These are phyloP conservation scores for Immersiporthe knoxdaviesiana DNA, from an alignment of 2,329 filamentous ascomycete species.

Conservation along the genomic window DNA sequence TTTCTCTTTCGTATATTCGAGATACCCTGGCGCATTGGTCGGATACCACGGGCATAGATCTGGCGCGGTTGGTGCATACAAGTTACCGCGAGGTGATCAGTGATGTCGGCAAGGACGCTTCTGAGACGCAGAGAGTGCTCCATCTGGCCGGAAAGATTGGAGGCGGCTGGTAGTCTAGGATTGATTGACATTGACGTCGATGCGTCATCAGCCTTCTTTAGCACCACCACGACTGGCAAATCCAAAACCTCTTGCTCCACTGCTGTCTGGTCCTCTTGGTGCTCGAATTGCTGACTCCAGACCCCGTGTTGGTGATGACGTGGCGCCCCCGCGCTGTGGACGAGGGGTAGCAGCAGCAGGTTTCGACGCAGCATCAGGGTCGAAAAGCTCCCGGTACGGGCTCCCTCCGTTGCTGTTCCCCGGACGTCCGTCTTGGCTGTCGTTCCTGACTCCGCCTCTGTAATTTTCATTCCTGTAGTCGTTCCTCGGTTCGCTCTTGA, in stretches of 20 bases:
- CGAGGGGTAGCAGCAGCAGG: conserved; percentile 50
- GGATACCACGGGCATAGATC: conserved; percentile 67
- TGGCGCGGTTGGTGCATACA: conserved; percentile 78
- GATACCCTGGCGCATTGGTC: conserved; percentile 78
- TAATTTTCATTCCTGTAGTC: conserved; percentile 5
- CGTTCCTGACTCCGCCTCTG: conserved; percentile 26
- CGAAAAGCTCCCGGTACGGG: conserved; percentile 68
- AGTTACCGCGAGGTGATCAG: conserved; percentile 92
- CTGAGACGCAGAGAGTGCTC: conserved; percentile 79
- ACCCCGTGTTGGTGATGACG: conserved; percentile 49
- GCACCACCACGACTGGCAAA: conserved; percentile 71
- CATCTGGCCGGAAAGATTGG: conserved; percentile 89
- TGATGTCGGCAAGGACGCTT: conserved; percentile 81
- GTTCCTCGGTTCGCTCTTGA: conserved; percentile 21
- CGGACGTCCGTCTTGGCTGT: conserved; percentile 34
- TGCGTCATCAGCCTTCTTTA: conserved; percentile 47
- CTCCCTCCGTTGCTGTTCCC: conserved; percentile 36
- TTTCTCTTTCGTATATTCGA: conserved; percentile 68
- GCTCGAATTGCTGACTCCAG: conserved; percentile 71
- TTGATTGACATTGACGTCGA: conserved; percentile 35
- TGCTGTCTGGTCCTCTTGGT: conserved; percentile 78
- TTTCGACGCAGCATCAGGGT: conserved; percentile 72
- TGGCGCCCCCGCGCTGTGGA: conserved; percentile 48
- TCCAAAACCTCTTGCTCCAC: conserved; percentile 76
- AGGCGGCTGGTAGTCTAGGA: conserved; percentile 77